Evolutionary conservation across 2,329 filamentous ascomycete species (phyloP), one percentile per base, ranked within the genome.

Genomic region (Sphaerulina musiva): DNA sequence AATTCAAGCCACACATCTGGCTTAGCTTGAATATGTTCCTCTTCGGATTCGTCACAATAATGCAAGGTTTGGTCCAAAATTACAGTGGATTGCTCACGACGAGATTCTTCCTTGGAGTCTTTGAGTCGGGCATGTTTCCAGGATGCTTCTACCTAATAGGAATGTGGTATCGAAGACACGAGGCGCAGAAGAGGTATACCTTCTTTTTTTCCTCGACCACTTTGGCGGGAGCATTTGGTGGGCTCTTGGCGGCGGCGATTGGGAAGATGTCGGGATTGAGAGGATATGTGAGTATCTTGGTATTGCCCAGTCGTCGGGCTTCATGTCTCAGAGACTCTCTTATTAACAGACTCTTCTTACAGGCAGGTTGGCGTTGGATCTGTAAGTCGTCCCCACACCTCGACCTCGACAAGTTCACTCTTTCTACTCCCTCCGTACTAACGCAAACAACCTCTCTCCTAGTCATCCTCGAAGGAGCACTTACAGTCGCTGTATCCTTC

Each of bases 151-250:
- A 64, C 34, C 54, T 63, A 5, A 61, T 61, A 7, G 59, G 87
- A 54, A 92, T 92, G 84, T 95, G 87, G 90, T 98, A 97, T 65
- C 84, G 85, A 56, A 83, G 92, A 56, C 77, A 78, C 43, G 93
- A 97, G 72, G 89, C 91, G 2, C 92, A 97, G 72, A 89, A 89
- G 66, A 84, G 93, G 31, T 96, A 91, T 73, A 87, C 85, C 12
- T 91, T 97, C 76, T 97, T 97, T 78, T 97, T 97, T 76, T 84
- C 81, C 65, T 88, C 80, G 29, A 91, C 87, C 0, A 87, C 85
- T 0, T 75, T 92, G 3, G 87, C 87, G 1, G 87, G 87, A 32
- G 87, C 89, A 0, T 96, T 95, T 64, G 90, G 89, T 42, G 90
- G 90, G 2, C 78, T 96, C 1, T 78, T 96, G 4, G 91, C 91